Conservation (phyloP, 2,329 filamentous ascomycete genomes). For the Niveomyces coronatus region DNA sequence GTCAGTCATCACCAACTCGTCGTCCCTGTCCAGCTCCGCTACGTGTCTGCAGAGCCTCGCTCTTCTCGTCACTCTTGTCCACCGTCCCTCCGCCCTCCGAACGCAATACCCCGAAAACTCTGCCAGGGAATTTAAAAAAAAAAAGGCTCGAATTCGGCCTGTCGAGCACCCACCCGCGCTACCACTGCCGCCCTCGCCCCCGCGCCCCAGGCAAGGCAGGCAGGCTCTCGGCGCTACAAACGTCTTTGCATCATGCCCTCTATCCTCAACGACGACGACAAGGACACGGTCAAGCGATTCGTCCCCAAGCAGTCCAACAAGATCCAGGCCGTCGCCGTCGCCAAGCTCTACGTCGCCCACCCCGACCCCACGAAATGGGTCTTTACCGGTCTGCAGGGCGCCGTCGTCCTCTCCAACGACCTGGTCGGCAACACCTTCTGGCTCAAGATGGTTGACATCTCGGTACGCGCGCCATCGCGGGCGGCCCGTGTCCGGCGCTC, state of each 20-base stretch:
- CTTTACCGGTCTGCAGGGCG: conserved; percentile 87
- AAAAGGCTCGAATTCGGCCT: too few relatives aligned
- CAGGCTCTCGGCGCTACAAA: conserved; percentile 2
- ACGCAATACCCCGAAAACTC: background rate
- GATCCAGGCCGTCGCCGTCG: conserved; percentile 91
- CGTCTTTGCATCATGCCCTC: conserved; percentile 41
- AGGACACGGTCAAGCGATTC: conserved; percentile 88
- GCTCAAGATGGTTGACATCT: conserved; percentile 95
- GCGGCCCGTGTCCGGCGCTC: too few relatives aligned
- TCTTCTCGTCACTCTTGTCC: background rate
- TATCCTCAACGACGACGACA: conserved; percentile 83
- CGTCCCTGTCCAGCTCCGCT: background rate
- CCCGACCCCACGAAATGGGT: conserved; percentile 82
- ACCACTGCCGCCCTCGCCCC: too few relatives aligned
- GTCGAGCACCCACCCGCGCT: too few relatives aligned
- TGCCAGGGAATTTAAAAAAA: too few relatives aligned
- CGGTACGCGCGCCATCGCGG: conserved; percentile 44
- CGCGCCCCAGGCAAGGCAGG: too few relatives aligned
- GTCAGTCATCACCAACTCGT: background rate
- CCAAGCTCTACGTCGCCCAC: conserved; percentile 85
- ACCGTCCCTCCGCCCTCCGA: background rate
- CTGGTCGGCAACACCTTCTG: conserved; percentile 92
- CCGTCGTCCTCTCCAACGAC: conserved; percentile 84
- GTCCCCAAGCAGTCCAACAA: conserved; percentile 94
- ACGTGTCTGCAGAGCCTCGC: background rate